Evolutionary conservation across 2,329 filamentous ascomycete species (phyloP), one percentile per base, ranked within the genome.

Genomic region (Nemania abortiva): DNA sequence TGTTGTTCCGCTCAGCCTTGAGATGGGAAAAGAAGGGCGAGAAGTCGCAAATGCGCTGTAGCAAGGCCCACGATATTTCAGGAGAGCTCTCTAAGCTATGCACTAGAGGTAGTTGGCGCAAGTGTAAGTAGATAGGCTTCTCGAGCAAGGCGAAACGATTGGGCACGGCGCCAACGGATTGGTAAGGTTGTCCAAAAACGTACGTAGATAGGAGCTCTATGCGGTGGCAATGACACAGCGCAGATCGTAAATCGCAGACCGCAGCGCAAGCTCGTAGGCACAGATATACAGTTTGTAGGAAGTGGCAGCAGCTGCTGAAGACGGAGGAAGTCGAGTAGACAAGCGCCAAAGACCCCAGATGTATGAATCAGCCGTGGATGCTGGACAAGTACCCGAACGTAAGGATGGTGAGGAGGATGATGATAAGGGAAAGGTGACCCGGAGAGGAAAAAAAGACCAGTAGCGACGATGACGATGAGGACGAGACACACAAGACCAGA

Each of bases 401-500:
- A 66, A 66, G 63, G 64, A 74, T 22, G 61, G 62, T 64, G 62
- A 64, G 31, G 74, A 72, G 70, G 70, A 77, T 63, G 73, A 72
- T 42, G 65, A 71, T 27, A 70, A 70, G 62, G 63, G 66, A 70
- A 72, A 74, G 63, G 72, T 72, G 74, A 76, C 63, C 69, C 72
- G 76, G 75, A 77, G 75, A 77, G 74, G 52, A 42, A 74, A 74
- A 71, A 76, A 75, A 63, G 34, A 61, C 37, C 53, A 74, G 58
- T 37, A 70, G 69, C 69, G 57, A 72, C 65, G 71, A 70, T 53
- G 69, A 73, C 63, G 70, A 70, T 52, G 69, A 79, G 71, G 76
- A 79, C 68, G 70, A 77, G 75, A 78, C 74, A 77, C 74, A 75
- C 64, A 61, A 68, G 69, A 77, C 69, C 60, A 72, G 69, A 74